Evolutionary conservation across 2,329 filamentous ascomycete genomes (phyloP).

Genomic region (Trichophyton rubrum): DNA sequence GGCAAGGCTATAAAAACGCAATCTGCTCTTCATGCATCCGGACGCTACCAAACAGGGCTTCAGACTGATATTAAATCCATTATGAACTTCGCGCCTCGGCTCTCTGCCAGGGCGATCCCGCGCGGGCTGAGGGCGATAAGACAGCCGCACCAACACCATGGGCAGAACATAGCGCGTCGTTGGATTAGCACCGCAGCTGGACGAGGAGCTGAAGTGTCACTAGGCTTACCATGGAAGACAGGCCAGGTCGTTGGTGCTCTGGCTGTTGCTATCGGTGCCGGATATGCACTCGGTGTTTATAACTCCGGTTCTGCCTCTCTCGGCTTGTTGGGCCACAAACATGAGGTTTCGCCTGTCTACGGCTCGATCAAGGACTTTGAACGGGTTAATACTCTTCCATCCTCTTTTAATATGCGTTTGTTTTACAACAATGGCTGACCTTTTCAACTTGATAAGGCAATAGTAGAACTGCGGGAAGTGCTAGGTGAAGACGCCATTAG

Average conservation of each 20-base stretch:
- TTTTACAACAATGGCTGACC: not conserved
- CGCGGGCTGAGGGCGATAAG: constrained; percentile 7
- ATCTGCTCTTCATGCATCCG: not conserved
- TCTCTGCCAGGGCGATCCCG: constrained; percentile 3
- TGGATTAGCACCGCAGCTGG: constrained; percentile 11
- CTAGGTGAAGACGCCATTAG: constrained; percentile 50
- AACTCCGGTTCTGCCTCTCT: constrained; percentile 24
- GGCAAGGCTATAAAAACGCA: not conserved
- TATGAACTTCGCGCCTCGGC: constrained; percentile 16
- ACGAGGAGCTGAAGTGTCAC: not conserved
- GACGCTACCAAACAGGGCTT: not conserved
- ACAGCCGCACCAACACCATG: not conserved
- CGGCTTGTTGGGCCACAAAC: constrained; percentile 14
- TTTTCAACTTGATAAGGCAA: constrained; percentile 32
- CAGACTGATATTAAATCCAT: not conserved
- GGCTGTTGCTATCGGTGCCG: constrained; percentile 39
- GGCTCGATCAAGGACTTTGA: constrained; percentile 28
- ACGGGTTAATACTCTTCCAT: constrained; percentile 21
- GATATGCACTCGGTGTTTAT: constrained; percentile 40
- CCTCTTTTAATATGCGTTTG: not conserved
- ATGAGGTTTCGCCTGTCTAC: constrained; percentile 23
- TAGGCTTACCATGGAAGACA: constrained; percentile 5
- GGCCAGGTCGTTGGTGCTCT: constrained; percentile 31
- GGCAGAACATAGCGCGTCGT: not conserved
- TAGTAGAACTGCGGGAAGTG: constrained; percentile 40